Evolutionary conservation across 768 basidiomycete genomes (phyloP).

Genomic region (Trametes sanguinea): DNA sequence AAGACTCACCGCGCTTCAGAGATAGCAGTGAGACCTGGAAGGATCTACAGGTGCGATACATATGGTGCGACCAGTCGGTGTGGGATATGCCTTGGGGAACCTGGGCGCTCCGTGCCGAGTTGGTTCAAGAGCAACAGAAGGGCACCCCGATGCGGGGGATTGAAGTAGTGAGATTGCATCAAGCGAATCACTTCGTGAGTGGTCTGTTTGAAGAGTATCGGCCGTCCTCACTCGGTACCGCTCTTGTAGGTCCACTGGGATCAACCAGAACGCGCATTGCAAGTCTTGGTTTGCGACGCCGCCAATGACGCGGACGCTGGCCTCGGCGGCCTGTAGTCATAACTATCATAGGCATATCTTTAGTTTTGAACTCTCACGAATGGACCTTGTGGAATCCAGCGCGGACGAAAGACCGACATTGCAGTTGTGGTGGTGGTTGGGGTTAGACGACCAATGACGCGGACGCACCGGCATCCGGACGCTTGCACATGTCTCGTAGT

Average conservation of each 20-base stretch:
- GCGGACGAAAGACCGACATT: no score
- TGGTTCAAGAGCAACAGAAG: constrained; percentile 2
- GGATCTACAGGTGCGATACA: neutral
- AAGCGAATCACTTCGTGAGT: neutral
- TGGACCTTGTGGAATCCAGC: no score
- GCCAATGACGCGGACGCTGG: neutral
- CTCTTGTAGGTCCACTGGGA: neutral
- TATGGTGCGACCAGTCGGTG: neutral
- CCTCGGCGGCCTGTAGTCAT: no score
- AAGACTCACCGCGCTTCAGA: neutral
- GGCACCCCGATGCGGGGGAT: neutral
- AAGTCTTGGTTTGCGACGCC: neutral
- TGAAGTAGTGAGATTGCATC: neutral
- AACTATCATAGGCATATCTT: no score
- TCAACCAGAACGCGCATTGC: neutral
- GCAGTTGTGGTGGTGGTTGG: no score
- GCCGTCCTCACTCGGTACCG: neutral
- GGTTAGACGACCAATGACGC: no score
- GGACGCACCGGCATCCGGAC: no score
- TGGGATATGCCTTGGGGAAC: constrained; percentile 20
- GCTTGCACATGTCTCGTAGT: no score
- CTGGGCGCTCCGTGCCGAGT: constrained; percentile 15
- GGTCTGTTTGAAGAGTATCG: neutral
- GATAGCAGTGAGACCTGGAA: neutral
- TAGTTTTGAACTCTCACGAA: no score